Conservation (phyloP, 495 filamentous ascomycete species). For the Poronia punctata region DNA sequence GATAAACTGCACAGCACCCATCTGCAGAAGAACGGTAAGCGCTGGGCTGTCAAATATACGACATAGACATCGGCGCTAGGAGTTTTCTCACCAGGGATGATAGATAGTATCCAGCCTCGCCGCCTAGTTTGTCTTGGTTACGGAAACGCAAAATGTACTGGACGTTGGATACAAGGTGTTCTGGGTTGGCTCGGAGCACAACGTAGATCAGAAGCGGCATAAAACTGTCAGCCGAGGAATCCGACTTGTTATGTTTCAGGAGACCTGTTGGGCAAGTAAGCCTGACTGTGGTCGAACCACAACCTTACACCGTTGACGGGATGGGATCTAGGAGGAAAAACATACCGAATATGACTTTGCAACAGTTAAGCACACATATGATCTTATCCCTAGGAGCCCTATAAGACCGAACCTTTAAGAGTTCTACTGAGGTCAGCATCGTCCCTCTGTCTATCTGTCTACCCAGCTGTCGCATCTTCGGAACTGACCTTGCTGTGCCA, state of each 20-base stretch:
- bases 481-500: slow-evolving; percentile 76
- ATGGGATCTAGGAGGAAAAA: no score
- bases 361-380: slow-evolving; percentile 96
- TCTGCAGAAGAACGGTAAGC: slow-evolving; percentile 42
- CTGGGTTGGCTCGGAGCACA: slow-evolving; percentile 87
- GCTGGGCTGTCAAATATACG: slow-evolving; percentile 10
- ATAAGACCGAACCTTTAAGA: slow-evolving; percentile 93
- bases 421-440: slow-evolving; percentile 49
- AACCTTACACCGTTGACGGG: no score
- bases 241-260: slow-evolving; percentile 81
- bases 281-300: not conserved
- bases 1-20: slow-evolving; percentile 95
- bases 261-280: slow-evolving; percentile 50
- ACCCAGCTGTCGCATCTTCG: not conserved
- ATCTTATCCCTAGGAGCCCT: slow-evolving; percentile 95
- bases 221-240: slow-evolving; percentile 93
- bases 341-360: slow-evolving; percentile 97
- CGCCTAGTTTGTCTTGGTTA: slow-evolving; percentile 92
- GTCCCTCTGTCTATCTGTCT: not conserved
- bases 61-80: not conserved
- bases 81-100: slow-evolving; percentile 69
- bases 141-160: slow-evolving; percentile 97
- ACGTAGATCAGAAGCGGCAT: slow-evolving; percentile 95
- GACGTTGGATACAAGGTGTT: slow-evolving; percentile 92
- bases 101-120: slow-evolving; percentile 95